Conservation (phyloP, 768 basidiomycete genomes). For the Mycena amicta region DNA sequence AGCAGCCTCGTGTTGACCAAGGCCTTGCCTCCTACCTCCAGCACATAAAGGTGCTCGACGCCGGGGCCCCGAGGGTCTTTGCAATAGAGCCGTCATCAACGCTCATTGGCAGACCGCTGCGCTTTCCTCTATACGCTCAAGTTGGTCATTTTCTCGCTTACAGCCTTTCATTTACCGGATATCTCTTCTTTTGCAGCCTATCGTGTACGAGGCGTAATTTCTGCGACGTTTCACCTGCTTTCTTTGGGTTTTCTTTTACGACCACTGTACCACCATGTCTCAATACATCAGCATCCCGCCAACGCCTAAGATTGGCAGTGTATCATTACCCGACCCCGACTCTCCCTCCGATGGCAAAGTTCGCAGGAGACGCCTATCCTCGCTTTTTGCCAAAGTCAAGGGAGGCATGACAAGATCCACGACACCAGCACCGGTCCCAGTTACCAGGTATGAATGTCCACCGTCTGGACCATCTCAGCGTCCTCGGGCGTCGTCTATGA, state of each 20-base stretch:
- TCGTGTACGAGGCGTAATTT: constrained; percentile 10
- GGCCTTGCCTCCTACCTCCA: constrained; percentile 26
- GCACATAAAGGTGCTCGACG: constrained; percentile 26
- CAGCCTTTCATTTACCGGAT: not conserved
- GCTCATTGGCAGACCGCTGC: constrained; percentile 7
- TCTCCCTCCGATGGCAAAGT: constrained; percentile 11
- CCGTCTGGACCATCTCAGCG: constrained; percentile 2
- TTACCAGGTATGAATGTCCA: constrained; percentile 10
- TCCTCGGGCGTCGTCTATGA: constrained; percentile 19
- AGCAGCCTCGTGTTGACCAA: constrained; percentile 25
- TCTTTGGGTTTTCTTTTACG: constrained; percentile 12
- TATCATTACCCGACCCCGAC: constrained; percentile 17
- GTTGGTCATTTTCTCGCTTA: constrained; percentile 1
- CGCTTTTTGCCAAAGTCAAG: constrained; percentile 17
- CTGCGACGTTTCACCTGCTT: constrained; percentile 1
- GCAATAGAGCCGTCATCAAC: constrained; percentile 8
- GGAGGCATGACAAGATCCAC: constrained; percentile 11
- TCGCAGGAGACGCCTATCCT: constrained; percentile 15
- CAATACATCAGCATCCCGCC: constrained; percentile 18
- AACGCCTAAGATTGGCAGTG: constrained; percentile 22
- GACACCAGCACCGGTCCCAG: constrained; percentile 19
- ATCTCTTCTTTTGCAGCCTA: constrained; percentile 2
- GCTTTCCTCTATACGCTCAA: constrained; percentile 9
- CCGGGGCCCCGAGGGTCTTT: constrained; percentile 21
- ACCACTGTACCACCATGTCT: constrained; percentile 19